Evolutionary conservation across 1,139 yeast genomes (phyloP), one percentile per base, ranked within the genome.

Genomic region (Zygotorulaspora mrakii): DNA sequence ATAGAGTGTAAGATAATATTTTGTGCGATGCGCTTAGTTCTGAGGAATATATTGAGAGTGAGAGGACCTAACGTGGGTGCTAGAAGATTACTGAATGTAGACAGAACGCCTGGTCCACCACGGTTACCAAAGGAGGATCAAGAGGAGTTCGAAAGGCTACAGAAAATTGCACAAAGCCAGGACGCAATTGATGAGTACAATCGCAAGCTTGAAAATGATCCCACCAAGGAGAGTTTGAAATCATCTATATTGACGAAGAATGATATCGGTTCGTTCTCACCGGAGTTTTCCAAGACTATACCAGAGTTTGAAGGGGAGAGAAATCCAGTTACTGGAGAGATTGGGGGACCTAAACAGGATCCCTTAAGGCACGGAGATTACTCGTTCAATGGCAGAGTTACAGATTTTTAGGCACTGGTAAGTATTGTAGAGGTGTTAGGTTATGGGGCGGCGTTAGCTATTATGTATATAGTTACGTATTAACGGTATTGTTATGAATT

Each of bases 281-380:
- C 89, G 1, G 83, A 79, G 47, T 77, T 72, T 50, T 73, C 81
- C 61, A 79, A 82, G 62, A 82, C 88, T 3, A 81, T 87, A 40
- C 95, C 96, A 0, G 99, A 94, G 54, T 91, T 91, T 57, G 96
- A 89, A 64, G 99, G 99, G 1, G 91, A 89, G 46, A 79, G 74
- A 24, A 91, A 91, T 57, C 99, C 99, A 0, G 73, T 71, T 43
- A 89, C 97, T 1, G 98, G 98, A 1, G 99, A 94, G 64, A 71
- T 82, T 22, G 96, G 96, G 29, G 99, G 98, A 0, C 99, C 99
- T n/a, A 94, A 94, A 57, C 97, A 91, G 62, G 97, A 94, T 57
- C 99, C 99, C 1, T 70, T 87, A 52, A 78, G 80, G 54, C 95
- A 87, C 58, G 91, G 89, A 31, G 99, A 94, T 55, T 94, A 95